Conservation (phyloP, 352 stramenopile genomes). For the Globisporangium okanoganense region DNA sequence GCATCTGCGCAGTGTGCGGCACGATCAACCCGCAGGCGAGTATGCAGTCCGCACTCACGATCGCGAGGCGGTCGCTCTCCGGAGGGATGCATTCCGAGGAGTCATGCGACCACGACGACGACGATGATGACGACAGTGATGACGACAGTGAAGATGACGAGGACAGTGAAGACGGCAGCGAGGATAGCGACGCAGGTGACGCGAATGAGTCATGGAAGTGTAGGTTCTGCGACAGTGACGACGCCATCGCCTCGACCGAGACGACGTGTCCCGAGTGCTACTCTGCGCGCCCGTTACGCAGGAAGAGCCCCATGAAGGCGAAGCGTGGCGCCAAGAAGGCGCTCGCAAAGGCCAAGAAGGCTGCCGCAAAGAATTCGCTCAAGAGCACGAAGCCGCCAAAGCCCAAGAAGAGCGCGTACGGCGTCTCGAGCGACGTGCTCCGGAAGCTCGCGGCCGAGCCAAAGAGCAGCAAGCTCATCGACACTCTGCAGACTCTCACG, state of each 20-base stretch:
- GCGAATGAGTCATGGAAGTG: conserved; percentile 25
- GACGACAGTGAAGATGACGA: conserved; percentile 29
- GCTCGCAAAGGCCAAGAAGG: not conserved
- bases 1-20: conserved; percentile 51
- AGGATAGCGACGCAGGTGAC: conserved; percentile 12
- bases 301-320: conserved; percentile 19
- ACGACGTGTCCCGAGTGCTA: conserved; percentile 35
- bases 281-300: conserved; percentile 24
- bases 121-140: conserved; percentile 19
- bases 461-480: conserved; percentile 42
- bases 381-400: conserved; percentile 24
- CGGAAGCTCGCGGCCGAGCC: conserved; percentile 49
- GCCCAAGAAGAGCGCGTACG: conserved; percentile 49
- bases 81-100: conserved; percentile 18
- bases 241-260: conserved; percentile 14
- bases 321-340: conserved; percentile 24
- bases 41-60: conserved; percentile 29
- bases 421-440: conserved; percentile 61
- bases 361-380: conserved; percentile 23
- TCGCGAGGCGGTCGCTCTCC: conserved; percentile 24
- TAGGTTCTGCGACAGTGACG: conserved; percentile 22
- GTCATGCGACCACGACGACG: conserved; percentile 10
- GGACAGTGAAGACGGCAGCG: conserved; percentile 27
- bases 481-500: conserved; percentile 73
- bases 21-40: conserved; percentile 64